Percentiles rank a stretch among this genome's conserved stretches.
Evolutionary conservation across 768 basidiomycete species (phyloP).

Genomic region (Trametes villosa): DNA sequence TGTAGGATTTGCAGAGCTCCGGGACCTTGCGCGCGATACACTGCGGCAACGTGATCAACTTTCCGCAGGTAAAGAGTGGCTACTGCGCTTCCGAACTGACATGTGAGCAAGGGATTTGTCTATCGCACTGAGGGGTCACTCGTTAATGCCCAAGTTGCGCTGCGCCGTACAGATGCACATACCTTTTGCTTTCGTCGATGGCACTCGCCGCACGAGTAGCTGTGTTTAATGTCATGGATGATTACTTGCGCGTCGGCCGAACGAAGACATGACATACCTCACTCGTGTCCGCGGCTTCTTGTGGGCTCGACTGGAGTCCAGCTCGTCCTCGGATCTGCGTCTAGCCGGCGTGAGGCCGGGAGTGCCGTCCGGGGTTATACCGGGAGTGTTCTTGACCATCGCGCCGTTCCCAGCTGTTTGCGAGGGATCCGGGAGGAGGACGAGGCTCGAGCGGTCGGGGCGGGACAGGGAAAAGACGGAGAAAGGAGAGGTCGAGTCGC

Average conservation of each 20-base stretch:
- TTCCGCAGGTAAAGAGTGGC: slow-evolving; percentile 18
- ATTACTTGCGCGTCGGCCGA: neutral
- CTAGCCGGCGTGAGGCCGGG: slow-evolving; percentile 51
- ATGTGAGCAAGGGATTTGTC: slow-evolving; percentile 85
- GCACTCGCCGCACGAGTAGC: slow-evolving; percentile 87
- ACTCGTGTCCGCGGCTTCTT: slow-evolving; percentile 78
- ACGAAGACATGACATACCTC: slow-evolving; percentile 50
- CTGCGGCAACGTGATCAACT: slow-evolving; percentile 38
- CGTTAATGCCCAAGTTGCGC: slow-evolving; percentile 20
- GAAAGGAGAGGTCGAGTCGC: neutral
- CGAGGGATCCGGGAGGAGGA: neutral
- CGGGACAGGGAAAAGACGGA: neutral
- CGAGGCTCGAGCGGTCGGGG: neutral
- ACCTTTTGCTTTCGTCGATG: slow-evolving; percentile 91
- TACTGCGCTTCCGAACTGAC: slow-evolving; percentile 43
- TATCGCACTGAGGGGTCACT: slow-evolving; percentile 64
- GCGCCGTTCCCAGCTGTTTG: neutral
- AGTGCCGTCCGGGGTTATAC: slow-evolving; percentile 22
- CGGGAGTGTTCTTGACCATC: slow-evolving; percentile 25
- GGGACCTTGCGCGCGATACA: slow-evolving; percentile 87
- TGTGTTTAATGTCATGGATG: slow-evolving; percentile 37
- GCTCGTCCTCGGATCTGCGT: slow-evolving; percentile 68
- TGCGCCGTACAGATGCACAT: neutral
- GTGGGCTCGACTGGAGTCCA: slow-evolving; percentile 43
- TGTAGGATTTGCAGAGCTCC: slow-evolving; percentile 86